Conservation (phyloP, 2,329 filamentous ascomycete species). For the Aspergillus sp. region DNA sequence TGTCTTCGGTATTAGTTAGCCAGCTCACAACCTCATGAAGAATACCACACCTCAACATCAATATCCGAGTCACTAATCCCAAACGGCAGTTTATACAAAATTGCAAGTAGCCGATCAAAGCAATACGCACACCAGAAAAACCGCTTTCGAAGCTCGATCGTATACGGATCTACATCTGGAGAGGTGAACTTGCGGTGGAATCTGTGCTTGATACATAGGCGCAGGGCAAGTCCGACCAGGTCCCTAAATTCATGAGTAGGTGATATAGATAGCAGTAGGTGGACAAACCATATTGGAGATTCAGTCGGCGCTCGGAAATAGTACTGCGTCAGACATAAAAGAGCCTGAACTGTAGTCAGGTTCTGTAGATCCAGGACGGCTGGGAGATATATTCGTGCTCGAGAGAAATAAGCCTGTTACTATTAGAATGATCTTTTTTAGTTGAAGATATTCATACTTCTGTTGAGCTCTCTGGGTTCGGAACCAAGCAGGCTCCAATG, state of each 20-base stretch:
- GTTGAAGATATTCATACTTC: conserved; percentile 6
- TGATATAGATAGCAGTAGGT: background rate
- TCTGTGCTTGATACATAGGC: conserved; percentile 12
- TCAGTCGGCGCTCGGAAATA: conserved; percentile 11
- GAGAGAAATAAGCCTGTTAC: conserved; percentile 13
- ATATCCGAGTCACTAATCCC: conserved; percentile 14
- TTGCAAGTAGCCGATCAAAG: conserved; percentile 13
- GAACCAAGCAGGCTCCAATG: conserved; percentile 12
- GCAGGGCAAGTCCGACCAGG: conserved; percentile 10
- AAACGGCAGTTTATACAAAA: conserved; percentile 11
- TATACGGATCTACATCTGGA: conserved; percentile 4
- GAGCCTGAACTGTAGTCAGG: conserved; percentile 12
- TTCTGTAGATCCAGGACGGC: conserved; percentile 10
- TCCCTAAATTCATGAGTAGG: conserved; percentile 6
- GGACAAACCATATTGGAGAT: conserved; percentile 10
- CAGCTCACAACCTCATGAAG: background rate
- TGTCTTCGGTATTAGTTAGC: conserved; percentile 3
- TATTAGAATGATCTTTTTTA: background rate
- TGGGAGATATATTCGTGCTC: conserved; percentile 12
- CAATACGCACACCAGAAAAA: conserved; percentile 18
- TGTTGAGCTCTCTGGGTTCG: conserved; percentile 10
- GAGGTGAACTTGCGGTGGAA: conserved; percentile 9
- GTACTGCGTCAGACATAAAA: conserved; percentile 12
- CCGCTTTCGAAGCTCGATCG: conserved; percentile 12
- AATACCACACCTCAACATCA: conserved; percentile 7